Evolutionary conservation across 176 grass and related monocot genomes (phyloP).

Genomic region (Tillandsia fasciculata): DNA sequence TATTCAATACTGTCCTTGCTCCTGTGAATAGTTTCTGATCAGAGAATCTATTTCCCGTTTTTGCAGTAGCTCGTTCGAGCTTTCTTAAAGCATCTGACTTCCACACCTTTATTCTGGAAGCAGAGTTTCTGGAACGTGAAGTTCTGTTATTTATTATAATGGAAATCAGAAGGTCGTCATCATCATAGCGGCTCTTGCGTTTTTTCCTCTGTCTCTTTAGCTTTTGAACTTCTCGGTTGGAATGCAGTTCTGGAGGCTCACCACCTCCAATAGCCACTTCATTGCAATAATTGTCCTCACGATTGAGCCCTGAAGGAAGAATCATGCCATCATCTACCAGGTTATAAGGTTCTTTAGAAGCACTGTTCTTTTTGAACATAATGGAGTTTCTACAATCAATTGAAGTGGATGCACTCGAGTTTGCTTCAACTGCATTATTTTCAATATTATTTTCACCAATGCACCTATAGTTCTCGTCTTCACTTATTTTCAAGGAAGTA

Average conservation of each 20-base stretch:
- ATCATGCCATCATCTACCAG: background rate
- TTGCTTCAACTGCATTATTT: background rate
- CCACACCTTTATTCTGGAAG: conserved; percentile 5
- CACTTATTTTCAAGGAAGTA: background rate
- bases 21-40: conserved; percentile 32
- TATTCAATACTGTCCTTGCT: conserved; percentile 56
- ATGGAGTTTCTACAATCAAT: background rate
- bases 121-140: conserved; percentile 30
- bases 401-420: background rate
- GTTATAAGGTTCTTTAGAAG: background rate
- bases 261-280: background rate
- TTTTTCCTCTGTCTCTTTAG: conserved; percentile 17
- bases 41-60: background rate
- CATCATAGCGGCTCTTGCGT: conserved; percentile 29
- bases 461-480: background rate
- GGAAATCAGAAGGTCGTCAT: conserved; percentile 63
- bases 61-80: conserved; percentile 5
- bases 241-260: conserved; percentile 13
- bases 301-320: background rate
- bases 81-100: conserved; percentile 13
- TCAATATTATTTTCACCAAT: background rate
- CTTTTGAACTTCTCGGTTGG: conserved; percentile 11
- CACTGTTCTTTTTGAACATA: background rate
- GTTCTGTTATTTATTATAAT: conserved; percentile 44
- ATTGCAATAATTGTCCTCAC: background rate